Evolutionary conservation across 768 basidiomycete species (phyloP).

Genomic region (Naganishia antarctica): DNA sequence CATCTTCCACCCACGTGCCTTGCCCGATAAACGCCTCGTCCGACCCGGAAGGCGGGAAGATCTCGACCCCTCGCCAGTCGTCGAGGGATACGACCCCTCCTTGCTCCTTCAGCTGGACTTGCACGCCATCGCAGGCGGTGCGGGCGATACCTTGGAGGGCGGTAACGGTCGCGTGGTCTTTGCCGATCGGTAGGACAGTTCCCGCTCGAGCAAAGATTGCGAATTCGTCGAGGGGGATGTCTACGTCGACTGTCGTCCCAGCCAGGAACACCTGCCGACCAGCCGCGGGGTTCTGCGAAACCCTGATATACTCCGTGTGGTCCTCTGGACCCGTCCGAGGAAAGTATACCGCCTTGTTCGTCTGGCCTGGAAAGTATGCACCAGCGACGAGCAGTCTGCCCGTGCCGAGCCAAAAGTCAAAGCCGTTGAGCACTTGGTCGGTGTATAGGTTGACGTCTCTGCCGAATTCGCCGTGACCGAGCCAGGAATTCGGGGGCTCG

Average conservation of each 20-base stretch:
- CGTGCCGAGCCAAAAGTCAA: conserved; percentile 48
- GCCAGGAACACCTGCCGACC: conserved; percentile 27
- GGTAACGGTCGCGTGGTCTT: conserved; percentile 43
- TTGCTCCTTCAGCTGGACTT: conserved; percentile 25
- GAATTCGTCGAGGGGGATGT: conserved; percentile 42
- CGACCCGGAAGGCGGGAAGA: conserved; percentile 41
- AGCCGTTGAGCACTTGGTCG: conserved; percentile 40
- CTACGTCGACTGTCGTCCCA: conserved; percentile 33
- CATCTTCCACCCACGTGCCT: conserved; percentile 47
- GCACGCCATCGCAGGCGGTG: conserved; percentile 41
- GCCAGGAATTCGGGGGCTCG: conserved; percentile 40
- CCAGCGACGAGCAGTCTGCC: conserved; percentile 44
- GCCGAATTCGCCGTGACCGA: conserved; percentile 43
- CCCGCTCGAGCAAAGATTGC: conserved; percentile 47
- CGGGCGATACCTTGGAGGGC: conserved; percentile 34
- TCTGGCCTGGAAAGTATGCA: conserved; percentile 38
- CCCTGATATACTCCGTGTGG: conserved; percentile 40
- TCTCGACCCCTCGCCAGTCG: conserved; percentile 46
- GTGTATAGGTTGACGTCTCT: conserved; percentile 43
- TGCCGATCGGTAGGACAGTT: conserved; percentile 45
- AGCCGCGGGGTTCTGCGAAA: conserved; percentile 25
- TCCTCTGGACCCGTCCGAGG: conserved; percentile 37
- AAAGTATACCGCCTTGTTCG: conserved; percentile 42
- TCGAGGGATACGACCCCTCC: conserved; percentile 47
- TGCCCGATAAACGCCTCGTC: conserved; percentile 15